These are phyloP conservation scores for Aspergillus taichungensis DNA, from an alignment of 495 filamentous ascomycete species.

Conservation along the genomic window DNA sequence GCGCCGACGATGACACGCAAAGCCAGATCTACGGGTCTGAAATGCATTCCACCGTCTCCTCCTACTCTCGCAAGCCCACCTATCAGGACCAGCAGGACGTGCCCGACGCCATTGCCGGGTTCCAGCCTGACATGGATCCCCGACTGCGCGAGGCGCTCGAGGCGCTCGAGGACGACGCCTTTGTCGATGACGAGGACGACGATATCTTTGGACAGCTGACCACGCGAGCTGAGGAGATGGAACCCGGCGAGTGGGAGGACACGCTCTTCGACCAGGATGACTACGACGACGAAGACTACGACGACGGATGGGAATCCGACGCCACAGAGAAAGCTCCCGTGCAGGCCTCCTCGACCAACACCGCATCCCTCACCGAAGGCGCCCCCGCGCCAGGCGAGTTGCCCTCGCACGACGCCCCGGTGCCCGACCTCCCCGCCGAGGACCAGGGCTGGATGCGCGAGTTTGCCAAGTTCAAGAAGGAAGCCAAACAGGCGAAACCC, in stretches of 20 bases:
- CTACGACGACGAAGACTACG: constrained; percentile 59
- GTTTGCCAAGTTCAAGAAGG: constrained; percentile 83
- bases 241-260: constrained; percentile 58
- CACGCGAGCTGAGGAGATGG: constrained; percentile 62
- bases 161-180: constrained; percentile 92
- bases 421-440: constrained; percentile 34
- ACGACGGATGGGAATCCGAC: constrained; percentile 87
- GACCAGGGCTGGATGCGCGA: constrained; percentile 79
- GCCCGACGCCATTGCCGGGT: constrained; percentile 82
- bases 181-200: constrained; percentile 74
- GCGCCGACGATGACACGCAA: not conserved
- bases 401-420: constrained; percentile 35
- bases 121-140: constrained; percentile 98
- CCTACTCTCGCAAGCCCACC: constrained; percentile 59
- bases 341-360: constrained; percentile 32
- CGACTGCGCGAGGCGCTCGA: constrained; percentile 85
- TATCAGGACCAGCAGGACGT: constrained; percentile 94
- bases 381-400: constrained; percentile 29
- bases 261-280: constrained; percentile 27
- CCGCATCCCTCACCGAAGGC: constrained; percentile 6
- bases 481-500: constrained; percentile 42
- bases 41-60: constrained; percentile 44
- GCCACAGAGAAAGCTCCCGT: constrained; percentile 67
- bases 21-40: constrained; percentile 21
- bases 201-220: constrained; percentile 76